phyloP scores from a whole-genome alignment of 23 red algal genomes.

The Gracilaria gracilis region DNA sequence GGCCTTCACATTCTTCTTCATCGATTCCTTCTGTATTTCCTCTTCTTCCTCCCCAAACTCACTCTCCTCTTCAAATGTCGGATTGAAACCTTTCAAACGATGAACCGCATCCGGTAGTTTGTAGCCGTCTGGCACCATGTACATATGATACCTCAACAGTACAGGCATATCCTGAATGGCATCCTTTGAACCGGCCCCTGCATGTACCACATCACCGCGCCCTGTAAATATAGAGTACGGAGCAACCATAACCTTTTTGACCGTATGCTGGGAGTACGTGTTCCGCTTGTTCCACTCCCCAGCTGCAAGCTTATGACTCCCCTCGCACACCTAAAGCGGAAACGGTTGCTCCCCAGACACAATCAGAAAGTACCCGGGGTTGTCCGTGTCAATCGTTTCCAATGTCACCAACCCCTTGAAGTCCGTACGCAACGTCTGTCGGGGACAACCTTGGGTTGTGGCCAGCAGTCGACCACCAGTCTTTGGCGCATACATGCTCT shows the following conservation, averaged over 20 bases:
- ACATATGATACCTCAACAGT: constrained; percentile 43
- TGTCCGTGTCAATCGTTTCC: not conserved
- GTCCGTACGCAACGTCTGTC: constrained; percentile 16
- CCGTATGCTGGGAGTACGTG: not conserved
- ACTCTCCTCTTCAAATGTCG: not conserved
- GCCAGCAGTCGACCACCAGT: constrained; percentile 23
- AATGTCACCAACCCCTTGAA: not conserved
- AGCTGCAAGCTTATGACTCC: constrained; percentile 3
- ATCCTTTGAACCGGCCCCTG: constrained; percentile 6
- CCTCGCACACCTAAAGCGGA: not conserved
- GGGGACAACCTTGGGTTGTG: not conserved
- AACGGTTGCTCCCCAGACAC: not conserved
- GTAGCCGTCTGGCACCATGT: constrained; percentile 43
- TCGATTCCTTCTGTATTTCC: not conserved
- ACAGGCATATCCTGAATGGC: not conserved
- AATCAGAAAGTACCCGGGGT: constrained; percentile 22
- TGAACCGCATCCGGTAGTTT: constrained; percentile 45
- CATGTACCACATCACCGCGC: constrained; percentile 26
- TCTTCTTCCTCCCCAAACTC: not conserved
- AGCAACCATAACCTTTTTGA: constrained; percentile 11
- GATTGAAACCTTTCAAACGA: not conserved
- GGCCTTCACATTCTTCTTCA: not conserved
- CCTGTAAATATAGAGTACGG: constrained; percentile 26
- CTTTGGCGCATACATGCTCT: constrained; percentile 20
- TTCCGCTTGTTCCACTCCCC: constrained; percentile 3